phyloP scores from a whole-genome alignment of 768 basidiomycete species.

The Dendrothele bispora region DNA sequence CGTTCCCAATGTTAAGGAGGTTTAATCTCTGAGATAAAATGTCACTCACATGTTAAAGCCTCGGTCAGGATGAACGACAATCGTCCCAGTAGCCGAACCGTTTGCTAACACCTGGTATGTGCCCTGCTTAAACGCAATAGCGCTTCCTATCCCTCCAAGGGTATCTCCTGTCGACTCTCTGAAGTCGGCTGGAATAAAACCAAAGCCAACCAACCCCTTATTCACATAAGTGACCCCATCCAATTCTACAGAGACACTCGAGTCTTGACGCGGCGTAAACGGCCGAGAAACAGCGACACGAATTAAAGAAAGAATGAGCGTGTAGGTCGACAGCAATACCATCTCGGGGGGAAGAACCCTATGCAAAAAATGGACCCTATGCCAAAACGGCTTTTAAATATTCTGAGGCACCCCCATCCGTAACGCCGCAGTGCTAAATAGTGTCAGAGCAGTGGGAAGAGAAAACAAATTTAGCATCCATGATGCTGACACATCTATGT shows the following conservation, averaged over 20 bases:
- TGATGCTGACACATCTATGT: too few species aligned
- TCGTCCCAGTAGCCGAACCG: slow-evolving; percentile 47
- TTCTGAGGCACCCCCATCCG: too few species aligned
- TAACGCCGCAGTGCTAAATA: too few species aligned
- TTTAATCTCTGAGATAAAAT: background rate
- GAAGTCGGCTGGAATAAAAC: slow-evolving; percentile 58
- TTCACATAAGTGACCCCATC: slow-evolving; percentile 43
- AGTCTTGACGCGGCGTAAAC: too few species aligned
- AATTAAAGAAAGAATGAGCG: too few species aligned
- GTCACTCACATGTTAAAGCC: slow-evolving; percentile 55
- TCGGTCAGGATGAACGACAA: slow-evolving; percentile 60
- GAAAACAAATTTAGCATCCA: too few species aligned
- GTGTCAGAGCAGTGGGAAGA: too few species aligned
- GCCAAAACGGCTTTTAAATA: too few species aligned
- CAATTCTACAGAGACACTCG: slow-evolving; percentile 28
- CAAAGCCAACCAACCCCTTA: slow-evolving; percentile 60
- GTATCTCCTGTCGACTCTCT: slow-evolving; percentile 59
- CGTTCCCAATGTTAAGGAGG: slow-evolving; percentile 6
- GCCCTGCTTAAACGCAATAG: slow-evolving; percentile 53
- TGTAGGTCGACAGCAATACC: too few species aligned
- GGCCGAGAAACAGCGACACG: too few species aligned
- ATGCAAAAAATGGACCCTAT: too few species aligned
- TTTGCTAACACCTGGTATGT: slow-evolving; percentile 36
- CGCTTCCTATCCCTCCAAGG: slow-evolving; percentile 62
- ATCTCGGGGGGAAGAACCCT: too few species aligned